Conservation (phyloP, 164 flowering plant species). For the Cinnamomum micranthum region DNA sequence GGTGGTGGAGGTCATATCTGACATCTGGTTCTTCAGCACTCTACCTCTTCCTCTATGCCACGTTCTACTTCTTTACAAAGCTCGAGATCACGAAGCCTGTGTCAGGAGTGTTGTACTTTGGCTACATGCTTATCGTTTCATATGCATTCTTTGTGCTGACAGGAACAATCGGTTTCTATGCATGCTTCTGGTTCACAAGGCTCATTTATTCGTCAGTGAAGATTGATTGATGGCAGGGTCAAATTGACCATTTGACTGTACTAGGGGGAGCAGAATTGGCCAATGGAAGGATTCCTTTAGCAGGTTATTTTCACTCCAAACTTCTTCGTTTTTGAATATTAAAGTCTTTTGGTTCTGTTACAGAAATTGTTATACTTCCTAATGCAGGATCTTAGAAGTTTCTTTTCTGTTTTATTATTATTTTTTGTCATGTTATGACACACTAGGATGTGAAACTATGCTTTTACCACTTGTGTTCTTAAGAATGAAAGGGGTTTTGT, state of each 20-base stretch:
- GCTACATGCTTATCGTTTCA: slow-evolving; percentile 83
- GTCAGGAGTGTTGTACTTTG: slow-evolving; percentile 75
- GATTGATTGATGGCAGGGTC: slow-evolving; percentile 48
- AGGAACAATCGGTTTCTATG: slow-evolving; percentile 85
- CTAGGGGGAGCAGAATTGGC: neutral
- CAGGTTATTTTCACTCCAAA: neutral
- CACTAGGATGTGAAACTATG: no score
- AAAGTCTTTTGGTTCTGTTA: neutral
- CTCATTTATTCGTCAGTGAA: slow-evolving; percentile 93
- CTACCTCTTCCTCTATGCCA: slow-evolving; percentile 80
- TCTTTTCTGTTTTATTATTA: neutral
- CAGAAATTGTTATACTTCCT: slow-evolving; percentile 9
- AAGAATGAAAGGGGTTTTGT: no score
- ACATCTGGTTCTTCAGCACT: slow-evolving; percentile 91
- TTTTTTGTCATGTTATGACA: no score
- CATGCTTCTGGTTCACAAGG: slow-evolving; percentile 92
- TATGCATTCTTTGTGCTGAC: slow-evolving; percentile 87
- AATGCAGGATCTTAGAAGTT: slow-evolving; percentile 13
- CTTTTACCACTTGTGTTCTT: no score
- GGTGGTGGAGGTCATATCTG: slow-evolving; percentile 98
- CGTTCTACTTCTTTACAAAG: slow-evolving; percentile 86
- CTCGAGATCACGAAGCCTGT: slow-evolving; percentile 86
- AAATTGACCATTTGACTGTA: neutral
- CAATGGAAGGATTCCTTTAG: neutral
- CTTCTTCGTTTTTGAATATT: neutral